Base-by-base conservation (phyloP, 2,329 filamentous ascomycete species). In the Ascocoryne sarcoides region DNA sequence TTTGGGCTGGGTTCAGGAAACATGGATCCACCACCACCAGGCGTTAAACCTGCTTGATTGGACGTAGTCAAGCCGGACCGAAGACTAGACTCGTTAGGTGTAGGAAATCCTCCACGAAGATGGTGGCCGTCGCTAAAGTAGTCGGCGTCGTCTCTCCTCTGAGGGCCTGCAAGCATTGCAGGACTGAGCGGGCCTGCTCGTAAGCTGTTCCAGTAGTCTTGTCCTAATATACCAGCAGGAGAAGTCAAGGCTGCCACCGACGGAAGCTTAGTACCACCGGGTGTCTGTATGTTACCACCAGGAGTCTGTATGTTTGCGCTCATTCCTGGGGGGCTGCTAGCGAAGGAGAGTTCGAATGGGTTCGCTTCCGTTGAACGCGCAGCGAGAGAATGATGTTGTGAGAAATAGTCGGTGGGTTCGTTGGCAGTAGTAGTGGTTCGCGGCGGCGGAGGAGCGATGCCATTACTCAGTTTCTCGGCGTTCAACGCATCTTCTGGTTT, bases 261-360 rank as follows among this genome's bases (percentile, higher is more conserved):
- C 37, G 92, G 92, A 47, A 98, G 70, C 57, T 95, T 82, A 21
- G 77, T 79, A 49, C 76, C 82, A 52, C 86, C 84, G 12, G 90
- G 88, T 21, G 90, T 94, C 61, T 94, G 86, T 53, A 78, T 66
- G 18, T 32, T 36, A 32, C 46, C 47, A 37, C 44, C 45, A 42
- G 48, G 50, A 17, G 43, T 35, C n/a, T n/a, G n/a, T n/a, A n/a
- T n/a, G 70, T 75, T 17, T 3, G 28, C 36, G 64, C 71, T 66
- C 40, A 67, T 67, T 46, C 75, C 62, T 7, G 7, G 7, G 12
- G 7, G 7, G 7, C 23, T 12, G 29, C 69, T 71, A 31, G 78
- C 80, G 61, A 98, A 98, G 5, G 90, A 95, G 64, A 92, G 86
- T 62, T 96, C 92, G 58, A 98, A 96, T 7, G 92, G 90, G 64